Conservation (phyloP, 176 grass and related monocot species). For the Pontederia crassipes region DNA sequence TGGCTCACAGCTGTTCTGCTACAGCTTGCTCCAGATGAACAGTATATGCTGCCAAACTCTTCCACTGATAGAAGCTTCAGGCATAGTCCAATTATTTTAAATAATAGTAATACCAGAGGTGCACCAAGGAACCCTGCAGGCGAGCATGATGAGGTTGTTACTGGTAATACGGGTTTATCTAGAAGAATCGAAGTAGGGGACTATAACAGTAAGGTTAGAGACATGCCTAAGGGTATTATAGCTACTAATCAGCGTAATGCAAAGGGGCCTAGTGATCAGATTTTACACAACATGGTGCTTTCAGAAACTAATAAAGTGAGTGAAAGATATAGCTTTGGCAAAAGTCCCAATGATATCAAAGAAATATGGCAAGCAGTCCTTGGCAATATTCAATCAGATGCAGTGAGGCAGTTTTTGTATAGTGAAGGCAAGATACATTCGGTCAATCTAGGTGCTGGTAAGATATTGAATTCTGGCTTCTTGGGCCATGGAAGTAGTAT, state of each 20-base stretch:
- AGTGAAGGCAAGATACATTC: conserved; percentile 61
- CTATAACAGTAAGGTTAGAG: conserved; percentile 16
- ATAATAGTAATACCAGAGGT: conserved; percentile 15
- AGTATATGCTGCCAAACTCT: conserved; percentile 58
- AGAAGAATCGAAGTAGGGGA: conserved; percentile 15
- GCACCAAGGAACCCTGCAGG: conserved; percentile 18
- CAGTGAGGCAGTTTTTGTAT: conserved; percentile 64
- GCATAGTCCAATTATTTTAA: conserved; percentile 14
- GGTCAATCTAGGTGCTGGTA: conserved; percentile 77
- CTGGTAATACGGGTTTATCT: conserved; percentile 20
- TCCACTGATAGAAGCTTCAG: conserved; percentile 48
- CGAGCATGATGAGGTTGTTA: conserved; percentile 21
- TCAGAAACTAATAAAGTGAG: conserved; percentile 25
- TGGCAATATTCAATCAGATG: conserved; percentile 51
- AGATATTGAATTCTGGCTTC: not conserved
- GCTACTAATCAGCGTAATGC: not conserved
- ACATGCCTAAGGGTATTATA: conserved; percentile 10
- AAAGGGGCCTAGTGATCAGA: conserved; percentile 21
- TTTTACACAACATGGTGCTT: conserved; percentile 25
- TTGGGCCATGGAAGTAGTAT: too few species aligned
- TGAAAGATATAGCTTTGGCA: conserved; percentile 26
- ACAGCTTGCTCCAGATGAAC: conserved; percentile 88
- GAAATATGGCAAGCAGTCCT: conserved; percentile 90
- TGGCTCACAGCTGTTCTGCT: conserved; percentile 96
- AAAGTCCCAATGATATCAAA: conserved; percentile 45